Conservation (phyloP, 768 basidiomycete species). For the Lactarius trivialis region DNA sequence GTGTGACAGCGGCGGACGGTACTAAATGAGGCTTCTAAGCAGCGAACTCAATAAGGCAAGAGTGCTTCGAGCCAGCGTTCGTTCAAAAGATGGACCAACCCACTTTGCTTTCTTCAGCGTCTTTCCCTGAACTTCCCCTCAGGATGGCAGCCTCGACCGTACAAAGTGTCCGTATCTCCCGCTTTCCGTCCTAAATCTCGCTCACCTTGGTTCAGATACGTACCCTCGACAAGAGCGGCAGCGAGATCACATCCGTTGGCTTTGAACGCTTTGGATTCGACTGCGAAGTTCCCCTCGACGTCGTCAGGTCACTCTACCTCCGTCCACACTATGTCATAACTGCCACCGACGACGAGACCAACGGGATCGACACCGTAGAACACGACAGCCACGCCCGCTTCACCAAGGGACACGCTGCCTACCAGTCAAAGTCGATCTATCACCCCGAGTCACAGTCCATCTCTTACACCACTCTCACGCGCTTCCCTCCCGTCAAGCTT, state of each 20-base stretch:
- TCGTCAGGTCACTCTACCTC: constrained; percentile 83
- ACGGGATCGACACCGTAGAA: constrained; percentile 36
- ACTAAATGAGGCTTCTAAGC: neutral
- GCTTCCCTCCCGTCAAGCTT: constrained; percentile 89
- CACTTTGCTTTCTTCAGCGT: neutral
- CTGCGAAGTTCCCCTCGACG: constrained; percentile 71
- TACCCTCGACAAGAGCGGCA: constrained; percentile 66
- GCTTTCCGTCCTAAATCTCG: neutral
- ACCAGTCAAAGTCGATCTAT: constrained; percentile 83
- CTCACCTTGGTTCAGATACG: constrained; percentile 38
- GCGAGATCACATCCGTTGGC: constrained; percentile 75
- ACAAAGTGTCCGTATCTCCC: constrained; percentile 1
- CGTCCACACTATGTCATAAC: constrained; percentile 67
- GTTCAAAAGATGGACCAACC: neutral
- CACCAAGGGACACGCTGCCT: constrained; percentile 41
- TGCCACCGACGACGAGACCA: constrained; percentile 26
- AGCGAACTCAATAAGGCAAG: neutral
- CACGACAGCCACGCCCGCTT: constrained; percentile 46
- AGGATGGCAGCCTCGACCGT: constrained; percentile 18
- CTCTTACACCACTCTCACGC: constrained; percentile 86
- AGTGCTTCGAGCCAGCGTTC: neutral
- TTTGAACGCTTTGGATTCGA: constrained; percentile 87
- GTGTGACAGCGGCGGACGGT: neutral
- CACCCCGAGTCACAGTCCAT: constrained; percentile 74
- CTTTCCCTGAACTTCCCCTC: neutral